Conservation (phyloP, 169 alveolate species). For the Cryptosporidium felis region DNA sequence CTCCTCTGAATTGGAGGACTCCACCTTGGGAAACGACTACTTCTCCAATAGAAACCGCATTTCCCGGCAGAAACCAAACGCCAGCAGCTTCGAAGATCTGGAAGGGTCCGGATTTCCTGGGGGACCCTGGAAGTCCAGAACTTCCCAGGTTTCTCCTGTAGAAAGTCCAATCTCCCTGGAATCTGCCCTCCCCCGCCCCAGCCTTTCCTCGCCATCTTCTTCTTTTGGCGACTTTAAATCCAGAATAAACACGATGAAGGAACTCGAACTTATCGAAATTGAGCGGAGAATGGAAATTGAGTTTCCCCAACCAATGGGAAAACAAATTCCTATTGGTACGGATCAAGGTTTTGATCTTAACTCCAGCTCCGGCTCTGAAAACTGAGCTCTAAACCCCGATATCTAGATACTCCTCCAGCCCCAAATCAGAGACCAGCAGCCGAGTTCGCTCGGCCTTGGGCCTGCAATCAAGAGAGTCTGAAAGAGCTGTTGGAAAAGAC, state of each 20-base stretch:
- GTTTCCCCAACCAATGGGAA: neutral
- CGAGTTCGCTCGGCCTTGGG: too few relatives aligned
- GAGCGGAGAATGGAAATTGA: slow-evolving; percentile 1
- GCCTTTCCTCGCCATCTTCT: neutral
- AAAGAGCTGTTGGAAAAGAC: too few relatives aligned
- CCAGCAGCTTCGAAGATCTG: neutral
- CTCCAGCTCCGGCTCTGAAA: too few relatives aligned
- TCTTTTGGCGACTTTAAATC: slow-evolving; percentile 2
- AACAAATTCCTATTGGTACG: too few relatives aligned
- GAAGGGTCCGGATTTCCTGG: neutral
- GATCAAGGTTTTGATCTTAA: too few relatives aligned
- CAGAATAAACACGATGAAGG: neutral
- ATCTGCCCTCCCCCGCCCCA: neutral
- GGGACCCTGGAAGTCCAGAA: too few relatives aligned
- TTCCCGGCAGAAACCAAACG: neutral
- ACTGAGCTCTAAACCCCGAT: too few relatives aligned
- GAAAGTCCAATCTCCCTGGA: neutral
- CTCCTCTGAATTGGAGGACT: neutral
- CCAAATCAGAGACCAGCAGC: too few relatives aligned
- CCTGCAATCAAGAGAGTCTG: too few relatives aligned
- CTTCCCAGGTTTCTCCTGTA: neutral
- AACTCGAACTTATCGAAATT: slow-evolving; percentile 10
- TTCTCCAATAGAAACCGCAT: neutral
- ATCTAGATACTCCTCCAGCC: too few relatives aligned
- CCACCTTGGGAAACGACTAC: neutral